Conservation (phyloP, 2,329 filamentous ascomycete species). For the Aspergillus tamarii region DNA sequence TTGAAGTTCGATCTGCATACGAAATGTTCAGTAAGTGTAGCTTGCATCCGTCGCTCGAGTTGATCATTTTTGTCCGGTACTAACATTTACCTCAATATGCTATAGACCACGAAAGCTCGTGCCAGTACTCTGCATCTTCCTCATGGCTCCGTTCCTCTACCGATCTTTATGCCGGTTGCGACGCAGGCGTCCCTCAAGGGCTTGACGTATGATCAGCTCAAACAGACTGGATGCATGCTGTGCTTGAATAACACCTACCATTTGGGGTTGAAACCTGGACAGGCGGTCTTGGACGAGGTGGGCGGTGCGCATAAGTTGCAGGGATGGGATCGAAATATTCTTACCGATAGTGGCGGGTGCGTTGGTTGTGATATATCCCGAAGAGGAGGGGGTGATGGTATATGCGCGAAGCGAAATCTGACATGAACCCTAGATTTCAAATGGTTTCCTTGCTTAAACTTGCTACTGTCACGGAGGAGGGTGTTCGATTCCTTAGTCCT, state of each 20-base stretch:
- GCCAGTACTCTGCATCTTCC: slow-evolving; percentile 85
- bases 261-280: slow-evolving; percentile 89
- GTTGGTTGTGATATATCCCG: slow-evolving; percentile 25
- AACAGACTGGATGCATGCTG: slow-evolving; percentile 82
- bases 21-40: slow-evolving; percentile 71
- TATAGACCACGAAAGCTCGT: slow-evolving; percentile 87
- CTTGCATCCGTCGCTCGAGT: background rate
- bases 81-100: slow-evolving; percentile 8
- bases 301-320: slow-evolving; percentile 94
- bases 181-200: slow-evolving; percentile 96
- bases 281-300: slow-evolving; percentile 81
- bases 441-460: slow-evolving; percentile 97
- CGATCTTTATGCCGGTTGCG: slow-evolving; percentile 97
- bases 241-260: slow-evolving; percentile 99
- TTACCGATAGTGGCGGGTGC: slow-evolving; percentile 68
- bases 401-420: background rate
- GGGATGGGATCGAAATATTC: slow-evolving; percentile 91
- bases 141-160: slow-evolving; percentile 86
- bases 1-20: slow-evolving; percentile 78
- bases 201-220: slow-evolving; percentile 87
- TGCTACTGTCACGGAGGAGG: slow-evolving; percentile 91
- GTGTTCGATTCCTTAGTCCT: slow-evolving; percentile 92
- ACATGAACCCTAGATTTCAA: slow-evolving; percentile 70
- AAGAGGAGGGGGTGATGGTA: slow-evolving; percentile 34
- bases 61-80: background rate